Evolutionary conservation across 116 monocot genomes (phyloP).

Genomic region (Trichopus zeylanicus): DNA sequence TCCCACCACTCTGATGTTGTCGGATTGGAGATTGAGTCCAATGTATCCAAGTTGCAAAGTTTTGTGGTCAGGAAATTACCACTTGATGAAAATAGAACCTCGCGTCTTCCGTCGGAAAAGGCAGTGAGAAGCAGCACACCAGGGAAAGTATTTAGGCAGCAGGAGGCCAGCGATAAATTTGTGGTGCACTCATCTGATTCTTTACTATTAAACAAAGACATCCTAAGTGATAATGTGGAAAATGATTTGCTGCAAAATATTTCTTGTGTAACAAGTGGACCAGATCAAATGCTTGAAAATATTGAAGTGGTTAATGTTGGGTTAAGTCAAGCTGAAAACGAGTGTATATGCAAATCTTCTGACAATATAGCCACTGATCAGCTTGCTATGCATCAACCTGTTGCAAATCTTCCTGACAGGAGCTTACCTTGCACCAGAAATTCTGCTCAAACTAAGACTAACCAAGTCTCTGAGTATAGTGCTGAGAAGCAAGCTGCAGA

Average conservation of each 20-base stretch:
- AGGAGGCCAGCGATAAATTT: neutral
- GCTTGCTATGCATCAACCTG: neutral
- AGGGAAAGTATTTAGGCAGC: neutral
- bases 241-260: neutral
- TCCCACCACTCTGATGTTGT: constrained; percentile 12
- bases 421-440: neutral
- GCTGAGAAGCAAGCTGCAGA: neutral
- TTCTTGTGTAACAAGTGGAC: neutral
- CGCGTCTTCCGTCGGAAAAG: constrained; percentile 8
- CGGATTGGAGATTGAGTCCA: constrained; percentile 16
- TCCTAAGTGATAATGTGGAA: neutral
- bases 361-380: no score
- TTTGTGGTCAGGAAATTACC: constrained; percentile 3
- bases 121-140: neutral
- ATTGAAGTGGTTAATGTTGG: neutral
- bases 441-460: constrained; percentile 4
- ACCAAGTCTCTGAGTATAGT: neutral
- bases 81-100: neutral
- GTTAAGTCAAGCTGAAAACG: no score
- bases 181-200: neutral
- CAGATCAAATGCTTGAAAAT: constrained; percentile 8
- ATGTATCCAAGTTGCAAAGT: neutral
- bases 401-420: constrained; percentile 11
- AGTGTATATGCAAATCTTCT: no score
- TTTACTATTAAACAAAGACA: neutral